A percentile compares a stretch with the other conserved stretches of the same genome.
Conservation (phyloP, 768 basidiomycete species). For the Leucogyrophana mollusca region DNA sequence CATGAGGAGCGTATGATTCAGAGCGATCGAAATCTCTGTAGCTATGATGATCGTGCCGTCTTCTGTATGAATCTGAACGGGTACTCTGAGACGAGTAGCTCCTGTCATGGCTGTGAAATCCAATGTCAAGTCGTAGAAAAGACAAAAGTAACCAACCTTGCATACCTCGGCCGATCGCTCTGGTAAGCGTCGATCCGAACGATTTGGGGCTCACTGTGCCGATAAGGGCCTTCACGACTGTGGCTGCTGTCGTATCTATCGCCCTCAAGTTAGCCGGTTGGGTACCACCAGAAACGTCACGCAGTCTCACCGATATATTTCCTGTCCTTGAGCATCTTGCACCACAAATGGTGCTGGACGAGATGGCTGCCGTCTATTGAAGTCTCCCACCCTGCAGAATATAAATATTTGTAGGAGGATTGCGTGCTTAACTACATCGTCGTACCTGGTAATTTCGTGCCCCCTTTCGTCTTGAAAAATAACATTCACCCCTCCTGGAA, state of each 20-base stretch:
- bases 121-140: conserved; percentile 5
- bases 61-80: conserved; percentile 22
- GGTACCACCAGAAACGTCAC: not conserved
- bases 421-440: not conserved
- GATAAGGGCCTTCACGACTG: conserved; percentile 18
- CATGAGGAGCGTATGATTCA: conserved; percentile 16
- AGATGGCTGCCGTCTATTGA: conserved; percentile 28
- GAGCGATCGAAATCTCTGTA: conserved; percentile 13
- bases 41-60: conserved; percentile 18
- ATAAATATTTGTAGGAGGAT: conserved; percentile 1
- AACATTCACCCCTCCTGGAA: conserved; percentile 63
- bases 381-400: conserved; percentile 50
- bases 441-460: conserved; percentile 61
- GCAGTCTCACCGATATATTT: conserved; percentile 51
- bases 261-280: not conserved
- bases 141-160: not conserved
- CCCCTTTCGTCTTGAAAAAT: conserved; percentile 68
- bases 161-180: not conserved
- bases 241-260: conserved; percentile 25
- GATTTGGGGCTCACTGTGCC: conserved; percentile 24
- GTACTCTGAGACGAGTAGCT: conserved; percentile 20
- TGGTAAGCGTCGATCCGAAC: conserved; percentile 21
- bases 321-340: conserved; percentile 57
- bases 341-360: conserved; percentile 49
- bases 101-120: conserved; percentile 19